Evolutionary conservation across 2,329 filamentous ascomycete genomes (phyloP), one percentile per base, ranked within the genome.

Genomic region (Fusarium luffae): DNA sequence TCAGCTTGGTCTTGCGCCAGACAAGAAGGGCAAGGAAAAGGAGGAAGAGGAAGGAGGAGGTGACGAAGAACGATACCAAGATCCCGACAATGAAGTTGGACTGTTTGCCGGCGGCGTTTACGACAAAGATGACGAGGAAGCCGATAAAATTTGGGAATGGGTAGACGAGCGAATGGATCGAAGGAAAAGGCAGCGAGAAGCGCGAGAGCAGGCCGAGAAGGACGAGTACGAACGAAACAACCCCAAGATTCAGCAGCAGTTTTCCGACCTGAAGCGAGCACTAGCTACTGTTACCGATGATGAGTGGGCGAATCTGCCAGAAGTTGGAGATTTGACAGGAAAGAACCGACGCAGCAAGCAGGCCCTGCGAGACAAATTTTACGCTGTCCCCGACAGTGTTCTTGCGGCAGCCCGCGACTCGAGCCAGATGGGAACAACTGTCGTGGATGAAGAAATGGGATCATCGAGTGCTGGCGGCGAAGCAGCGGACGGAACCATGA

Each of bases 161-260:
- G 93, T 99, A 69, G 96, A 99, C 76, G 96, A 98, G 84, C 95
- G 92, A 82, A 98, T 99, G 95, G 94, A 97, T 72, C 88, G 96
- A 72, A 86, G 96, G 69, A 97, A 92, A 83, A 87, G 88, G 73
- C 90, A 95, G 88, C 97, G 96, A 89, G 96, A 99, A 92, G 92
- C 91, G 78, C 93, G 96, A 80, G 96, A 99, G 81, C 85, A 92
- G 79, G 88, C 93, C 83, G 95, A 99, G 85, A 89, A 87, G 79
- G 93, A 97, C 78, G 94, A 98, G 77, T 97, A 97, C 86, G 95
- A 99, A 83, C 90, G 92, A 74, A 95, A 97, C 79, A 98, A 99
- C 79, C 96, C 96, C 16, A 99, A 98, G 82, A 98, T 99, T 54
- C 93, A 97, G 77, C 93, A 98, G 73, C 96, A 99, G 80, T 99